Percentiles rank a stretch among this genome's conserved stretches.
Conservation (phyloP, 2,329 filamentous ascomycete species). For the Dothistroma pini region DNA sequence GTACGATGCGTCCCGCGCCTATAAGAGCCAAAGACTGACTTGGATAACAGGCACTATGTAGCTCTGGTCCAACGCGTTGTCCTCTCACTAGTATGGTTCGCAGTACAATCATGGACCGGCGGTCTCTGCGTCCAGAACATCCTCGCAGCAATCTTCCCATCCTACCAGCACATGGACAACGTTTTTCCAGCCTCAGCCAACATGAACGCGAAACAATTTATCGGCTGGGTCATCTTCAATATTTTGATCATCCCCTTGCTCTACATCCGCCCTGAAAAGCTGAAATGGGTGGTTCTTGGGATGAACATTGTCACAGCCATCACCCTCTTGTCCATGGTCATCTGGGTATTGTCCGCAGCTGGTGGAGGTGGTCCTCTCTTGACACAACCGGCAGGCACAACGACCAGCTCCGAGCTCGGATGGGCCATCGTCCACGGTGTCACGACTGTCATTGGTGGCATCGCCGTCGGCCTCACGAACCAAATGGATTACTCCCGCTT, state of each 20-base stretch:
- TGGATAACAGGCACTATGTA: conserved; percentile 46
- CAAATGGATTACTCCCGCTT: conserved; percentile 38
- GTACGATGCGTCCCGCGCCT: neutral
- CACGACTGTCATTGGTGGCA: conserved; percentile 43
- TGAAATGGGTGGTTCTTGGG: conserved; percentile 40
- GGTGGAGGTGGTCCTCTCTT: conserved; percentile 47
- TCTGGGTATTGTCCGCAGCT: conserved; percentile 58
- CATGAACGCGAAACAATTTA: conserved; percentile 46
- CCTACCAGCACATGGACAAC: conserved; percentile 52
- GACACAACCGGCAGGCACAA: conserved; percentile 25
- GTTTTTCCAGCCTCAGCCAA: conserved; percentile 45
- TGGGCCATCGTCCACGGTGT: conserved; percentile 39
- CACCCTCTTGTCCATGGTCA: conserved; percentile 46
- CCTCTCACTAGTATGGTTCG: conserved; percentile 49
- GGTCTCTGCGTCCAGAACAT: conserved; percentile 52
- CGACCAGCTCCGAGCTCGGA: conserved; percentile 40
- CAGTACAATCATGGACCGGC: conserved; percentile 63
- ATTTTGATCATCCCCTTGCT: conserved; percentile 46
- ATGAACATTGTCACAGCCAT: conserved; percentile 49
- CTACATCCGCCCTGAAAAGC: conserved; percentile 43
- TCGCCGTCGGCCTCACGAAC: conserved; percentile 46
- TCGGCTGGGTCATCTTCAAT: conserved; percentile 45
- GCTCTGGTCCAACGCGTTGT: conserved; percentile 53
- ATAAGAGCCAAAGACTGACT: neutral
- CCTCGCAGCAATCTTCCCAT: conserved; percentile 56